Conservation (phyloP, 768 basidiomycete genomes). For the Leccinellum luteum region DNA sequence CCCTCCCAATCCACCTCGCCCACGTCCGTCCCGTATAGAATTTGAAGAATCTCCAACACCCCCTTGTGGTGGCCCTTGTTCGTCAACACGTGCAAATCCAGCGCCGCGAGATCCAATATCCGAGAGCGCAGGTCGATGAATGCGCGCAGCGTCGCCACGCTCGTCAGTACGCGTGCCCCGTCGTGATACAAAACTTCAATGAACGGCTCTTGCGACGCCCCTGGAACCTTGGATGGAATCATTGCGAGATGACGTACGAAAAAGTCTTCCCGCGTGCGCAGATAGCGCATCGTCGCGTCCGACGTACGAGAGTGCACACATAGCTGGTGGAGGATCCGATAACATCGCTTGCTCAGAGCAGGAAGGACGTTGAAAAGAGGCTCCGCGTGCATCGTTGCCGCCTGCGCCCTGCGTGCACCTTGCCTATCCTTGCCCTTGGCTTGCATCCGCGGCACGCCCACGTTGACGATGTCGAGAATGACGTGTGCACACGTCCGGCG, state of each 20-base stretch:
- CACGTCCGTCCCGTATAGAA: slow-evolving; percentile 71
- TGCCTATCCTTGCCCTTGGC: slow-evolving; percentile 40
- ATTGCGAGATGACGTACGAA: slow-evolving; percentile 81
- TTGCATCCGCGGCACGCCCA: slow-evolving; percentile 62
- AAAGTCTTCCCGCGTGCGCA: slow-evolving; percentile 86
- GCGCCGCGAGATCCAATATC: slow-evolving; percentile 80
- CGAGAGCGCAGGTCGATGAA: slow-evolving; percentile 83
- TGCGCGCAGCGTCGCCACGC: slow-evolving; percentile 63
- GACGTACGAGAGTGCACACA: slow-evolving; percentile 86
- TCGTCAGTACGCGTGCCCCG: slow-evolving; percentile 62
- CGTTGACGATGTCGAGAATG: slow-evolving; percentile 72
- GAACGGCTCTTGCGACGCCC: slow-evolving; percentile 44
- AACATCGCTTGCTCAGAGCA: slow-evolving; percentile 83
- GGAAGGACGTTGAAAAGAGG: slow-evolving; percentile 69
- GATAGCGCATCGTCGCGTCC: slow-evolving; percentile 76
- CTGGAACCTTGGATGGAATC: slow-evolving; percentile 64
- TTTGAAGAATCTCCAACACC: slow-evolving; percentile 69
- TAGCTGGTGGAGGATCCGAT: slow-evolving; percentile 79
- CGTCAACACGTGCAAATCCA: slow-evolving; percentile 86
- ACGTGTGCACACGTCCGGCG: slow-evolving; percentile 75
- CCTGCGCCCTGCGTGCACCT: slow-evolving; percentile 24
- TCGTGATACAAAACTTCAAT: slow-evolving; percentile 67
- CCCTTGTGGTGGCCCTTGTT: slow-evolving; percentile 73
- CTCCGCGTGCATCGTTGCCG: slow-evolving; percentile 25
- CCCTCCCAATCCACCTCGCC: slow-evolving; percentile 47